Evolutionary conservation across 2,329 filamentous ascomycete species (phyloP).

Genomic region (Penicillium freii): DNA sequence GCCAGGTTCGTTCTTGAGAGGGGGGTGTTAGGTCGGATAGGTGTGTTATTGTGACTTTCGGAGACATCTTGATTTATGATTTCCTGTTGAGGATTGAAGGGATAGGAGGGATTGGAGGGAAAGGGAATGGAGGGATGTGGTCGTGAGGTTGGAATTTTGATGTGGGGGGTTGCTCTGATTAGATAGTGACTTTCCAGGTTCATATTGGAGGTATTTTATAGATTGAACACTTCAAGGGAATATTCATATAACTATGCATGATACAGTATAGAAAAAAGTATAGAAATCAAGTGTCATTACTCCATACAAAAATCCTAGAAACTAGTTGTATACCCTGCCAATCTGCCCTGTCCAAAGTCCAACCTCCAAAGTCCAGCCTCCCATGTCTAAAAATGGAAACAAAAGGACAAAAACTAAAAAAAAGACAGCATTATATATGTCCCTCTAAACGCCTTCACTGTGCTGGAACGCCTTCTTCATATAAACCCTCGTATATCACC

Average conservation of each 20-base stretch:
- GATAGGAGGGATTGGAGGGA: conserved; percentile 3
- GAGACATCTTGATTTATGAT: background rate
- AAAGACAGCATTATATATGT: conserved; percentile 10
- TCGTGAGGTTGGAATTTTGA: conserved; percentile 7
- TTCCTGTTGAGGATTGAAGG: background rate
- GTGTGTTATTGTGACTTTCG: conserved; percentile 31
- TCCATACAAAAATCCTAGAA: background rate
- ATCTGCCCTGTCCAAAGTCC: conserved; percentile 7
- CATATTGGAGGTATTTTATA: background rate
- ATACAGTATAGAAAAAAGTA: background rate
- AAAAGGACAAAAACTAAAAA: background rate
- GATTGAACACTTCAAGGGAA: too few species aligned
- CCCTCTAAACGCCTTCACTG: conserved; percentile 14
- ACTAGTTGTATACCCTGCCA: conserved; percentile 10
- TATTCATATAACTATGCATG: background rate
- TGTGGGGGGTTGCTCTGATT: conserved; percentile 11
- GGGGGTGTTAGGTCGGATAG: conserved; percentile 56
- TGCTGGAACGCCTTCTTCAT: conserved; percentile 27
- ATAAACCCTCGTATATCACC: conserved; percentile 56
- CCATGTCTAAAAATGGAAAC: background rate
- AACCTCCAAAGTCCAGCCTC: background rate
- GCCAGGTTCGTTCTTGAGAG: conserved; percentile 70
- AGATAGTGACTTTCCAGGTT: conserved; percentile 1
- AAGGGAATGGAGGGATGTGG: conserved; percentile 1
- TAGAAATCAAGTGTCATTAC: background rate